Conservation (phyloP, 805 yeast species). For the Zygoascus ofunaensis region DNA sequence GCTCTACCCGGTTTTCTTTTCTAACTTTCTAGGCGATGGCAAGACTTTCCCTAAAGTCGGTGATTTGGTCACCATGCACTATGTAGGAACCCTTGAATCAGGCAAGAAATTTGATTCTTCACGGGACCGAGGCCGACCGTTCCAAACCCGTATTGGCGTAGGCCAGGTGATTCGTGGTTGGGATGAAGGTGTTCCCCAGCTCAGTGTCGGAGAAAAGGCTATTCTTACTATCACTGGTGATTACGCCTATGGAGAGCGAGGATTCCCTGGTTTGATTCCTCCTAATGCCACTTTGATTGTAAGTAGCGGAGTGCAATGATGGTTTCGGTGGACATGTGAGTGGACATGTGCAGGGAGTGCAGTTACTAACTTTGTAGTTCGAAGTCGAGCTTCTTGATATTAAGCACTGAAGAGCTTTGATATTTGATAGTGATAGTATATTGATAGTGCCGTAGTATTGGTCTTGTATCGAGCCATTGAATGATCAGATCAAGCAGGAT, state of each 20-base stretch:
- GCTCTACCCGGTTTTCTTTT: background rate
- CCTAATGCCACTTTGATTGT: slow-evolving; percentile 78
- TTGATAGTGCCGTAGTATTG: no score
- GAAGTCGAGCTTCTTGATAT: slow-evolving; percentile 31
- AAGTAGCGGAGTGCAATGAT: no score
- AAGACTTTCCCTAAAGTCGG: slow-evolving; percentile 78
- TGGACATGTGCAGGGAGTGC: background rate
- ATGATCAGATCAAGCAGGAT: no score
- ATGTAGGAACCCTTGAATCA: slow-evolving; percentile 89
- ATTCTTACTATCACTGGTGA: slow-evolving; percentile 85
- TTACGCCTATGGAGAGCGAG: slow-evolving; percentile 89
- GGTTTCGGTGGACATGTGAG: no score
- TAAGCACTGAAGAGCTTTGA: slow-evolving; percentile 9
- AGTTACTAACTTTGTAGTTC: slow-evolving; percentile 14
- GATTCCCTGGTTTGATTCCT: slow-evolving; percentile 94
- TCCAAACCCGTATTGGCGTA: slow-evolving; percentile 88
- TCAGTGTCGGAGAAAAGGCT: slow-evolving; percentile 90
- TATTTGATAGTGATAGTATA: no score
- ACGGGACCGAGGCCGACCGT: slow-evolving; percentile 89
- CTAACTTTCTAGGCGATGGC: slow-evolving; percentile 59
- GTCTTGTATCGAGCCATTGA: no score
- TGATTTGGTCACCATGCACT: slow-evolving; percentile 86
- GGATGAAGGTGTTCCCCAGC: slow-evolving; percentile 90
- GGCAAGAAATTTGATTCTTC: slow-evolving; percentile 96
- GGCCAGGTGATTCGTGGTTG: slow-evolving; percentile 96